Evolutionary conservation across 257 asterid species (phyloP).

Genomic region (Solanum lycopersicoides): DNA sequence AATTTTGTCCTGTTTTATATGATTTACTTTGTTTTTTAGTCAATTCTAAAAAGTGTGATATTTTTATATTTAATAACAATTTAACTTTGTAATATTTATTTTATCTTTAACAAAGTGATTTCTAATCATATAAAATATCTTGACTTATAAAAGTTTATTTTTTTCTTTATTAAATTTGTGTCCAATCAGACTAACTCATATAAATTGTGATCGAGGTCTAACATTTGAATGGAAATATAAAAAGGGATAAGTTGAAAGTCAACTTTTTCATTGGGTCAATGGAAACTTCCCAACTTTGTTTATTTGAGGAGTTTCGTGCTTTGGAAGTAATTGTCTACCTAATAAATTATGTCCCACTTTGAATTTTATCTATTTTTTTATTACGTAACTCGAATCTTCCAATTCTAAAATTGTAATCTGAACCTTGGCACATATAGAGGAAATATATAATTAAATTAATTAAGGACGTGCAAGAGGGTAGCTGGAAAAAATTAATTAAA

Average conservation of each 20-base stretch:
- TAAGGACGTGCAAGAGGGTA: neutral
- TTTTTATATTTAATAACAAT: too few relatives aligned
- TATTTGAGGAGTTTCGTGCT: neutral
- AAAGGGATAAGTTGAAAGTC: neutral
- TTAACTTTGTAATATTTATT: too few relatives aligned
- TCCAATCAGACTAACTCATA: too few relatives aligned
- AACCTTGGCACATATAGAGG: neutral
- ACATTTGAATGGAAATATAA: neutral
- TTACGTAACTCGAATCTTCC: neutral
- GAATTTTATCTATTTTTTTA: neutral
- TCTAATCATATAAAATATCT: too few relatives aligned
- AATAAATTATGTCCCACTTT: neutral
- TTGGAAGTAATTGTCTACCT: neutral
- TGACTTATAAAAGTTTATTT: too few relatives aligned
- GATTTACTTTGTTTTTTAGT: too few relatives aligned
- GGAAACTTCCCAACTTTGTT: neutral
- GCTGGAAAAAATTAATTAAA: neutral
- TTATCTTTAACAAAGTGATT: fast-evolving
- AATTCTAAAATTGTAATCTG: neutral
- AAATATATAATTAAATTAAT: neutral
- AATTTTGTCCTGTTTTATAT: neutral
- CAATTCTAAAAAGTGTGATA: too few relatives aligned
- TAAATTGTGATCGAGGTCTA: neutral
- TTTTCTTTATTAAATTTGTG: fast-evolving
- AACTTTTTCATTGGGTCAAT: constrained; percentile 3